These are phyloP conservation scores for Yamagishiella unicocca DNA, from an alignment of 139 green algal species.

Conservation along the genomic window DNA sequence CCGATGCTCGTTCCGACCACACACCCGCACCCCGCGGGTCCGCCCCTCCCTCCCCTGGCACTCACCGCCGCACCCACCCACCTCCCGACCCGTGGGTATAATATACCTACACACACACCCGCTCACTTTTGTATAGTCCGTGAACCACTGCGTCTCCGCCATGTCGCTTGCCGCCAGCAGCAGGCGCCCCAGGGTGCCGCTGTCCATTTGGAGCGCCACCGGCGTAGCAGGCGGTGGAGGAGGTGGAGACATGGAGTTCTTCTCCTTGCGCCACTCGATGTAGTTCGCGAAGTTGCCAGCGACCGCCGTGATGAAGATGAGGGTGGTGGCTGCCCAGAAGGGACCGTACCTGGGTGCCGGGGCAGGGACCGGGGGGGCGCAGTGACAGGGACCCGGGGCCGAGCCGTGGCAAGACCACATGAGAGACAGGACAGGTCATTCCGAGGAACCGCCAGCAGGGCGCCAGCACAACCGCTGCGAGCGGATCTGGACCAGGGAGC, in stretches of 20 bases:
- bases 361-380: background rate
- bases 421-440: too few species aligned
- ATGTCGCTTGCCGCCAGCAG: background rate
- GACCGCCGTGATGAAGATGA: slow-evolving; percentile 87
- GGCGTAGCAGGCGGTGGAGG: slow-evolving; percentile 23
- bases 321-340: slow-evolving; percentile 90
- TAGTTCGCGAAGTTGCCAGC: slow-evolving; percentile 82
- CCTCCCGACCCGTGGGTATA: too few species aligned
- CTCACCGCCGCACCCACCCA: too few species aligned
- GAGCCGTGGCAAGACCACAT: too few species aligned
- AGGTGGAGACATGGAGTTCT: slow-evolving; percentile 58
- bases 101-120: too few species aligned
- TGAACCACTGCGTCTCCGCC: slow-evolving; percentile 63
- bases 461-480: too few species aligned
- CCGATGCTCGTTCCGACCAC: too few species aligned
- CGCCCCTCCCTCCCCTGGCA: too few species aligned
- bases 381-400: background rate
- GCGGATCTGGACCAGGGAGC: too few species aligned
- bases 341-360: slow-evolving; percentile 78
- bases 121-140: slow-evolving; percentile 66
- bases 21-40: too few species aligned
- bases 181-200: background rate
- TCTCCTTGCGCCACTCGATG: slow-evolving; percentile 63
- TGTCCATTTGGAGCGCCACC: too few species aligned
- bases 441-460: too few species aligned